Conservation (phyloP, 1,139 yeast species). For the Geotrichum macrosporum region DNA sequence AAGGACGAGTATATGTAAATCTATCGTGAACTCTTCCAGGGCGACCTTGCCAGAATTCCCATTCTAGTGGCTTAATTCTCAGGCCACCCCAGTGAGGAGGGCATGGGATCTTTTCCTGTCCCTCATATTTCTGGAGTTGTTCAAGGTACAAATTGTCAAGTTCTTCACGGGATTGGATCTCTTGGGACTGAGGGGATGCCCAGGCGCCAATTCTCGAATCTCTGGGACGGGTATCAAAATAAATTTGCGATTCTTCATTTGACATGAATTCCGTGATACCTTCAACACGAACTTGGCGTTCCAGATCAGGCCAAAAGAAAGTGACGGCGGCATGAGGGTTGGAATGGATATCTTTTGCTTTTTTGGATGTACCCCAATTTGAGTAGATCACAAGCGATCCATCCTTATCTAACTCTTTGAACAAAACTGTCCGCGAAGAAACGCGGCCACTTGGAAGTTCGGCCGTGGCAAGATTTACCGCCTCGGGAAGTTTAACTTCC, state of each 20-base stretch:
- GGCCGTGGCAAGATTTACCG: conserved; percentile 79
- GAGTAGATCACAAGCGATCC: conserved; percentile 83
- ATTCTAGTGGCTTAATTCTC: conserved; percentile 77
- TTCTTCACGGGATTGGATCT: conserved; percentile 53
- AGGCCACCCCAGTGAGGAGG: conserved; percentile 97
- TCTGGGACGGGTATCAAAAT: conserved; percentile 82
- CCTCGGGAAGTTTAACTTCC: conserved; percentile 65
- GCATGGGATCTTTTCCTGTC: conserved; percentile 66
- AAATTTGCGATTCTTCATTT: conserved; percentile 68
- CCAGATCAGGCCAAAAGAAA: conserved; percentile 90
- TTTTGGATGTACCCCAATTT: conserved; percentile 85
- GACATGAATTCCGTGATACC: conserved; percentile 74
- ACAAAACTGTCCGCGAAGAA: conserved; percentile 73
- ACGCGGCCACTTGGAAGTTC: conserved; percentile 83
- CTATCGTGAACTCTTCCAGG: conserved; percentile 87
- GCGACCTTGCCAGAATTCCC: conserved; percentile 98
- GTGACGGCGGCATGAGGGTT: conserved; percentile 79
- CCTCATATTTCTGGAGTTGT: conserved; percentile 55
- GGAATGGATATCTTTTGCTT: conserved; percentile 60
- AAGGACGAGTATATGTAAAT: conserved; percentile 61
- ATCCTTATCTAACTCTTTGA: conserved; percentile 79
- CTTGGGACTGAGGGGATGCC: conserved; percentile 85
- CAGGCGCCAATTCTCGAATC: conserved; percentile 95
- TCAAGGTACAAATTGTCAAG: conserved; percentile 51
- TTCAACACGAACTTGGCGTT: conserved; percentile 90